These are phyloP conservation scores for Globisporangium nunn DNA, from an alignment of 352 stramenopile species.

Conservation along the genomic window DNA sequence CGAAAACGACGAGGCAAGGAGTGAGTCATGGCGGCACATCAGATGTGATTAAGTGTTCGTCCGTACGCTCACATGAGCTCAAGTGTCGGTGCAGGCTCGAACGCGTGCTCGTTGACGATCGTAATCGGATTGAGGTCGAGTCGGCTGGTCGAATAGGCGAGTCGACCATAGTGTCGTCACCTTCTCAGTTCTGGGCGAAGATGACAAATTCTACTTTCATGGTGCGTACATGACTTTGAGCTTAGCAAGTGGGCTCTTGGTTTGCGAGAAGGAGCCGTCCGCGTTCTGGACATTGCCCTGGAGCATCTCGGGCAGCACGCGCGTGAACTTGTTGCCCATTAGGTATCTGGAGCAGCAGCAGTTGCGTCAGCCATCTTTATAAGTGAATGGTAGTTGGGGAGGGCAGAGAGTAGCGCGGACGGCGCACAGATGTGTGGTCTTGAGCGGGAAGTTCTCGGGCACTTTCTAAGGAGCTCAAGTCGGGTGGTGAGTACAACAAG, in stretches of 20 bases:
- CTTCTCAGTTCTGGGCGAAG: too few species aligned
- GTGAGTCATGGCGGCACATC: neutral
- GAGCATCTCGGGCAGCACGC: constrained; percentile 64
- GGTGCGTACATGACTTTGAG: constrained; percentile 62
- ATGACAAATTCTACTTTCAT: neutral
- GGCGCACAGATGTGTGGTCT: constrained; percentile 63
- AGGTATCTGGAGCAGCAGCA: constrained; percentile 32
- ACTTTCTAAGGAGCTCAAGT: constrained; percentile 23
- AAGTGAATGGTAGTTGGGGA: neutral
- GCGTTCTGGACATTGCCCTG: constrained; percentile 42
- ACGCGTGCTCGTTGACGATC: constrained; percentile 74
- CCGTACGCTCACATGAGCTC: constrained; percentile 44
- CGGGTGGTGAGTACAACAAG: constrained; percentile 1
- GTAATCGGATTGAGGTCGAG: constrained; percentile 67
- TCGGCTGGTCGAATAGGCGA: constrained; percentile 20
- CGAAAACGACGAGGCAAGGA: too few species aligned
- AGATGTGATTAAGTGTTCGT: too few species aligned
- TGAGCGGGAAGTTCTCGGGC: constrained; percentile 51
- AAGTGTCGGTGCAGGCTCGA: constrained; percentile 37
- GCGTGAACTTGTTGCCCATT: constrained; percentile 63
- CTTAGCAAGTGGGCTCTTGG: constrained; percentile 38
- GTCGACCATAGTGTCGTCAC: constrained; percentile 1
- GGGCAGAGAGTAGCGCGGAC: constrained; percentile 2
- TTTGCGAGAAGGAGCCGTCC: constrained; percentile 37
- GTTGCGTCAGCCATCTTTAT: too few species aligned